Base-by-base conservation (phyloP, 164 flowering plant genomes). In the Aristolochia fimbriata region DNA sequence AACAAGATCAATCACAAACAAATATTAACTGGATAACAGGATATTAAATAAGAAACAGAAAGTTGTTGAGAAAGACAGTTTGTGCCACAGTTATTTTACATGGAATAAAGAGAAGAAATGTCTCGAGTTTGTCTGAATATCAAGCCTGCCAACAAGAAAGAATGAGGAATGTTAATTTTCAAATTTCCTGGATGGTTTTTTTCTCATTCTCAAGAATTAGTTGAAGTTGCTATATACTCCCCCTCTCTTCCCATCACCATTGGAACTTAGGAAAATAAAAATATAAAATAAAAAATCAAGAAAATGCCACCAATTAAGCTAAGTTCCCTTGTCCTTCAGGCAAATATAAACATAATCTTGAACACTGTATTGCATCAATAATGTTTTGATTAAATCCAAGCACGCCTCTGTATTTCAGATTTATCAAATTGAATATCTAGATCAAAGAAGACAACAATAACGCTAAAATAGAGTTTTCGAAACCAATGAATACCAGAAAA, bases 401-500 rank as follows among this genome's bases (percentile, higher is more conserved):
- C 43, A 37, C 9, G 43, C 8, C 43, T 10, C 4, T 10, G 12
- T 6, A 1, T 7, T 37, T 10, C 43, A 3, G 7, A 10, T 37
- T 37, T 37, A 37, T 37, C 9, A 37, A 17, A 48, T 4, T 49
- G 19, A 17, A 1, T 6, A 49, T 15, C 14, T 1, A 20, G 8
- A 49, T n/a, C n/a, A n/a, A 20, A 49, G 4, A 8, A 11, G 2
- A 49, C 6, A 20, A 49, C 52, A 17, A 17, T 8, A 15, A 12
- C 4, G 52, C 16, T 1, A 13, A 15, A 4, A 49, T 37, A 7
- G 4, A 53, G 4, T 1, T 53, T 53, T 14, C 22, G n/a, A 57
- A 31, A 33, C 54, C 55, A n/a, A 52, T 2, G 17, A 88, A 21
- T 91, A 94, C 99, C 99, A 94, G 88, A 94, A 94, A 62, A 88